A percentile compares a stretch with the other conserved stretches of the same genome.
Evolutionary conservation across 1,284 basidiomycete genomes (phyloP).

Genomic region (Hymenochaete sp.): DNA sequence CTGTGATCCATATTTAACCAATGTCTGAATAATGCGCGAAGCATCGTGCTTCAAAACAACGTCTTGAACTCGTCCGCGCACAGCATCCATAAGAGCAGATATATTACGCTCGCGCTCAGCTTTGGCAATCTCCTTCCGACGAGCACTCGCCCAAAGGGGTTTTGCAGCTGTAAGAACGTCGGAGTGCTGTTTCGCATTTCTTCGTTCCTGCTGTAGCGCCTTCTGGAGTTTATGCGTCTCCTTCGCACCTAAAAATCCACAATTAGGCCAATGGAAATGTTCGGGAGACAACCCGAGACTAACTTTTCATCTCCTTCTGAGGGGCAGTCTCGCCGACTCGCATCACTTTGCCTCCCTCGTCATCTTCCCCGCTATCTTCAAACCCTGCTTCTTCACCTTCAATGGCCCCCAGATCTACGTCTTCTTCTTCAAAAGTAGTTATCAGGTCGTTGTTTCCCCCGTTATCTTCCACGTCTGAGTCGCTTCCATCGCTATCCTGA

Average conservation of each 20-base stretch:
- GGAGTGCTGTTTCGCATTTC: slow-evolving; percentile 72
- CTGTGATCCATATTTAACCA: slow-evolving; percentile 77
- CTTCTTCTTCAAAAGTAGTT: not conserved
- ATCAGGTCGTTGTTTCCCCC: slow-evolving; percentile 1
- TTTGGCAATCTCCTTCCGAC: slow-evolving; percentile 62
- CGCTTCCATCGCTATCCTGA: slow-evolving; percentile 16
- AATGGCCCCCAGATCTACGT: not conserved
- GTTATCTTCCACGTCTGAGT: slow-evolving; percentile 16
- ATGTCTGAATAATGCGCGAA: slow-evolving; percentile 78
- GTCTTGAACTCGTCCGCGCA: slow-evolving; percentile 73
- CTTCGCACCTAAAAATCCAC: slow-evolving; percentile 35
- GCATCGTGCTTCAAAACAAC: slow-evolving; percentile 87
- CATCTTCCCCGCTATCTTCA: slow-evolving; percentile 19
- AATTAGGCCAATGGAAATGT: not conserved
- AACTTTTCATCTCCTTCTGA: slow-evolving; percentile 50
- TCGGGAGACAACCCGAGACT: slow-evolving; percentile 20
- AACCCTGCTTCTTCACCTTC: slow-evolving; percentile 22
- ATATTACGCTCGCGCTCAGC: slow-evolving; percentile 71
- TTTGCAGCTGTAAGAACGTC: slow-evolving; percentile 67
- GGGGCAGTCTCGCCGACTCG: slow-evolving; percentile 8
- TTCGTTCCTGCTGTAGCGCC: slow-evolving; percentile 51
- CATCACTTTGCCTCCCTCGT: slow-evolving; percentile 19
- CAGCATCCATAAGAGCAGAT: slow-evolving; percentile 59
- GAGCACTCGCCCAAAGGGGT: slow-evolving; percentile 72
- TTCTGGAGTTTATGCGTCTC: slow-evolving; percentile 66